A percentile compares a stretch with the other conserved stretches of the same genome.
These are phyloP conservation scores for Fraxinus velutina DNA, from an alignment of 305 asterid species.

Conservation along the genomic window DNA sequence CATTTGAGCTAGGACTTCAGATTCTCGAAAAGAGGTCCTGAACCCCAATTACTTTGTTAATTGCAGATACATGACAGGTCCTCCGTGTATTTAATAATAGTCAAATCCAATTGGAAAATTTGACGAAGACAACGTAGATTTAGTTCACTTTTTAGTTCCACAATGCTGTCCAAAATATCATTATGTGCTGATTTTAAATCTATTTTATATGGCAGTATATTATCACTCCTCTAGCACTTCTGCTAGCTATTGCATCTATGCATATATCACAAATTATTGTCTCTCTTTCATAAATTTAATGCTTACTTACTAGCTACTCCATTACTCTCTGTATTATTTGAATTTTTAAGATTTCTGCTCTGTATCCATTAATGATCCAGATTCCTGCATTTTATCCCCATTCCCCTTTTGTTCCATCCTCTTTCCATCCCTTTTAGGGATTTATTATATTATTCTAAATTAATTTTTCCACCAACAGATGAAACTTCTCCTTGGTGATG, in stretches of 20 bases:
- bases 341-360: neutral
- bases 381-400: slow-evolving; percentile 6
- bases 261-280: neutral
- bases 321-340: neutral
- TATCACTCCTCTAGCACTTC: neutral
- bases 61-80: slow-evolving; percentile 1
- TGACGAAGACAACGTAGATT: neutral
- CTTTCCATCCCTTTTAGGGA: slow-evolving; percentile 16
- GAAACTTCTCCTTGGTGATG: slow-evolving; percentile 77
- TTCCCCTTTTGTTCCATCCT: slow-evolving; percentile 10
- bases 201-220: neutral
- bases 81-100: slow-evolving; percentile 9
- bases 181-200: neutral
- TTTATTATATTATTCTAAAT: slow-evolving; percentile 28
- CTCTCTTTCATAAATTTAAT: neutral
- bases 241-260: neutral
- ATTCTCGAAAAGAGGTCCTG: slow-evolving; percentile 12
- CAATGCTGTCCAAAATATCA: neutral
- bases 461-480: slow-evolving; percentile 53
- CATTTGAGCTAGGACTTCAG: neutral
- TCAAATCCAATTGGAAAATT: slow-evolving; percentile 4
- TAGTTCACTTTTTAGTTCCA: neutral
- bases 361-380: neutral
- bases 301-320: neutral
- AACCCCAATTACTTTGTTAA: slow-evolving; percentile 14